These are phyloP conservation scores for Tuber borchii DNA, from an alignment of 495 filamentous ascomycete genomes.

Conservation along the genomic window DNA sequence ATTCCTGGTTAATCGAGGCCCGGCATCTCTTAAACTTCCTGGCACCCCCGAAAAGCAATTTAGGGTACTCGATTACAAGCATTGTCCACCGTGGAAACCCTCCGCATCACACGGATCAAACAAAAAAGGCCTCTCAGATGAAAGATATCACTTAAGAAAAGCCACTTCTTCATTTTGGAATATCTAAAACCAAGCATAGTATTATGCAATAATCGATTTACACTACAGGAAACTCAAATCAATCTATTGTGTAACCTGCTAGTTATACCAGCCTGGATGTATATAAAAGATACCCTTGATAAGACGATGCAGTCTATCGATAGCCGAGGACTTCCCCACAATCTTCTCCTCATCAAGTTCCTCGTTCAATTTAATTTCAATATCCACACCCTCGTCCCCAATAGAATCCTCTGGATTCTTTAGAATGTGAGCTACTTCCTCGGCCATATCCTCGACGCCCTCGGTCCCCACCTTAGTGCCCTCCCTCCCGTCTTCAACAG, in stretches of 20 bases:
- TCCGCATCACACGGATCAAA: not conserved
- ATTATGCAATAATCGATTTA: not conserved
- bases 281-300: not conserved
- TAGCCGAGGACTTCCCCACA: not conserved
- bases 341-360: not conserved
- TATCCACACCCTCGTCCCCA: not conserved
- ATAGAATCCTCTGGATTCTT: not conserved
- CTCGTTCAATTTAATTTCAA: not conserved
- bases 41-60: not conserved
- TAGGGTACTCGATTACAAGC: not conserved
- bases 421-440: not conserved
- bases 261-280: not conserved
- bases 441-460: not conserved
- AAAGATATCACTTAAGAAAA: not conserved
- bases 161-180: not conserved
- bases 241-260: not conserved
- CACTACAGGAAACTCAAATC: not conserved
- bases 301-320: not conserved
- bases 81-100: not conserved
- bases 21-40: not conserved
- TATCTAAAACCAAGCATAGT: not conserved
- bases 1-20: no score
- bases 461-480: not conserved
- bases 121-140: not conserved
- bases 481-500: not conserved